phyloP scores from a whole-genome alignment of 768 basidiomycete species.

The Amanita rubescens region DNA sequence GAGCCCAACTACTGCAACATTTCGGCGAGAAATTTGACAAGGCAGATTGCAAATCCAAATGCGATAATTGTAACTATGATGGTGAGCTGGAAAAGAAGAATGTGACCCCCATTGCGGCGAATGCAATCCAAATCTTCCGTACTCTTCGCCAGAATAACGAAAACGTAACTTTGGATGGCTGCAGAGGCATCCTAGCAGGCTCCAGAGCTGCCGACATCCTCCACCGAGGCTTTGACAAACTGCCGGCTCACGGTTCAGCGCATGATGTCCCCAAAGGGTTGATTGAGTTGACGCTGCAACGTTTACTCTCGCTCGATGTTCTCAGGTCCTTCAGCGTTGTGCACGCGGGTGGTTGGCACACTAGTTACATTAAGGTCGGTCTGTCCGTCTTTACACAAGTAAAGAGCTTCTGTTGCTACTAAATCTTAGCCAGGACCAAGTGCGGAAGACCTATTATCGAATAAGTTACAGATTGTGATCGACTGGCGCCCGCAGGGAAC shows the following conservation, averaged over 20 bases:
- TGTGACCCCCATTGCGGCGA: constrained; percentile 49
- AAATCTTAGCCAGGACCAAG: constrained; percentile 25
- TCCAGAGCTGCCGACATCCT: constrained; percentile 39
- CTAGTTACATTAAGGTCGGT: constrained; percentile 44
- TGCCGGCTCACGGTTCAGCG: constrained; percentile 48
- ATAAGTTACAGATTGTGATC: constrained; percentile 19
- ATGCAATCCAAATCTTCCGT: constrained; percentile 53
- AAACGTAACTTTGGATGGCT: constrained; percentile 52
- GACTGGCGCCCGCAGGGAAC: constrained; percentile 25
- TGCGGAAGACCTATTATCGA: constrained; percentile 22
- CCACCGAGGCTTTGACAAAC: constrained; percentile 39
- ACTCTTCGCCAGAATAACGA: constrained; percentile 34
- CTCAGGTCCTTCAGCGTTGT: constrained; percentile 40
- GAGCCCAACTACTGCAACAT: constrained; percentile 80
- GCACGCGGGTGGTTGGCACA: constrained; percentile 39
- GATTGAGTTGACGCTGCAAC: constrained; percentile 58
- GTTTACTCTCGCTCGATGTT: constrained; percentile 42
- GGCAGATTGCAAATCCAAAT: constrained; percentile 55
- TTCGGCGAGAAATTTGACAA: constrained; percentile 79
- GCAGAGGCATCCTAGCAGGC: constrained; percentile 62
- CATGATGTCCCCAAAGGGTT: constrained; percentile 42
- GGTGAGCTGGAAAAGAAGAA: constrained; percentile 42
- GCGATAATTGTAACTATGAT: constrained; percentile 75
- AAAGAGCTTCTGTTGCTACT: neutral
- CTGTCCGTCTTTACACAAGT: constrained; percentile 1